A percentile compares a stretch with the other conserved stretches of the same genome.
phyloP scores from a whole-genome alignment of 2,329 filamentous ascomycete genomes.

The Kalmusia sp. region DNA sequence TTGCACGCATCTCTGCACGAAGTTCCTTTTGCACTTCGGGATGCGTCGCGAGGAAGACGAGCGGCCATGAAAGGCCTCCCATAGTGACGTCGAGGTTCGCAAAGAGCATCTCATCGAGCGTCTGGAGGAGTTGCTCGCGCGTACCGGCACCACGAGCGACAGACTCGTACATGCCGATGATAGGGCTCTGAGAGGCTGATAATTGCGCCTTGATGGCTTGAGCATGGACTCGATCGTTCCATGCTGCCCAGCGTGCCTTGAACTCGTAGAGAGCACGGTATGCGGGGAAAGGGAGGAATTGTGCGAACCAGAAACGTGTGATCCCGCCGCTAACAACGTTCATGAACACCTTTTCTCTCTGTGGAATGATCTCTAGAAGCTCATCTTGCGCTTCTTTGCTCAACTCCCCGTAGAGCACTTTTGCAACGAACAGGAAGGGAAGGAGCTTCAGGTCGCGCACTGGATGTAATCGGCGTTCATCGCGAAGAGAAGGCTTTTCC shows the following conservation, averaged over 20 bases:
- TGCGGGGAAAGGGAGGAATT: slow-evolving; percentile 34
- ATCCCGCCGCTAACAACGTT: slow-evolving; percentile 47
- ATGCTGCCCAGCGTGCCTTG: slow-evolving; percentile 26
- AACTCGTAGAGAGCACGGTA: slow-evolving; percentile 27
- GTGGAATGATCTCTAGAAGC: slow-evolving; percentile 29
- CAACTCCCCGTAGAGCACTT: slow-evolving; percentile 48
- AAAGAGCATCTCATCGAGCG: slow-evolving; percentile 56
- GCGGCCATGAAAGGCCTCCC: slow-evolving; percentile 53
- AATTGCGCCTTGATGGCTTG: slow-evolving; percentile 1
- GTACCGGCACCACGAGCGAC: slow-evolving; percentile 10
- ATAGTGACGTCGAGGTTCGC: slow-evolving; percentile 58
- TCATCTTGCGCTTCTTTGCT: slow-evolving; percentile 23
- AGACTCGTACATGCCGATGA: slow-evolving; percentile 20
- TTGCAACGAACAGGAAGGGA: slow-evolving; percentile 50
- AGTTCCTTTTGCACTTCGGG: slow-evolving; percentile 40
- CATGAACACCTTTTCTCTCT: slow-evolving; percentile 44
- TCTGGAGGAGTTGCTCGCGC: slow-evolving; percentile 46
- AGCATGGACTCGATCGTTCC: slow-evolving; percentile 38
- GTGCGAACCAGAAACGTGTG: slow-evolving; percentile 33
- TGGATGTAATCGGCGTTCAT: slow-evolving; percentile 26
- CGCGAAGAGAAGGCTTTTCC: slow-evolving; percentile 3
- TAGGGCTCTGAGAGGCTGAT: slow-evolving; percentile 4
- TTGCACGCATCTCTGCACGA: slow-evolving; percentile 25
- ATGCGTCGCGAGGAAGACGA: slow-evolving; percentile 51
- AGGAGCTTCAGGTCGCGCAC: slow-evolving; percentile 40